Evolutionary conservation across 352 stramenopile genomes (phyloP), one percentile per base, ranked within the genome.

Genomic region (Proteromonas lacertae): DNA sequence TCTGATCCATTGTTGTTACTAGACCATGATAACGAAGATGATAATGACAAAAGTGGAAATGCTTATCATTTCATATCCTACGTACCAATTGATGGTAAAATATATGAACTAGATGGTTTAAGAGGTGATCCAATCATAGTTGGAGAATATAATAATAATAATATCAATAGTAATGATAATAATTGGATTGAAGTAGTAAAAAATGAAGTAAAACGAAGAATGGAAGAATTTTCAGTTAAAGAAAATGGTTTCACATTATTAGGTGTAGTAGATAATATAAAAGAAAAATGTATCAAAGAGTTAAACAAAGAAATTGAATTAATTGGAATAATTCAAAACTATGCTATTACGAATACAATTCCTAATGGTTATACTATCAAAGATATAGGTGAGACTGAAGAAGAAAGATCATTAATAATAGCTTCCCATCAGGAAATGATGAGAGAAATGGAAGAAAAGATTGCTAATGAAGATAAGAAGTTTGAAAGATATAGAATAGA

Each of bases 21-120:
- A 25, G 60, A 73, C 14, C 56, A 70, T 41, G 45, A 58, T 25
- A 68, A 65, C 32, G 40, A 47, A 17, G 30, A 51, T 14, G 55
- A 51, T 19, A 70, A 64, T 19, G 46, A 48, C n/a, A 37, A 40
- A 24, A 26, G 12, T 46, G 42, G 20, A 60, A 75, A 91, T 33
- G 77, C 87, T 14, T 92, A 88, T 53, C 81, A 94, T 51, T 94
- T 93, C 57, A 64, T 93, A n/a, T 74, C 79, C 12, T 94, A 88
- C 47, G 60, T 87, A 24, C 71, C 70, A 0, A 34, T 46, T 21
- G 16, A 43, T 2, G 45, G 45, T 14, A 55, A 41, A 37, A 43
- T 52, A 33, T 35, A 40, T 18, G 35, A 26, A 22, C 61, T 94
- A 14, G 81, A 94, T 52, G 81, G 81, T 8, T 55, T 93, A 0